Evolutionary conservation across 805 yeast genomes (phyloP), one percentile per base, ranked within the genome.

Genomic region (Hyphopichia homilentoma): DNA sequence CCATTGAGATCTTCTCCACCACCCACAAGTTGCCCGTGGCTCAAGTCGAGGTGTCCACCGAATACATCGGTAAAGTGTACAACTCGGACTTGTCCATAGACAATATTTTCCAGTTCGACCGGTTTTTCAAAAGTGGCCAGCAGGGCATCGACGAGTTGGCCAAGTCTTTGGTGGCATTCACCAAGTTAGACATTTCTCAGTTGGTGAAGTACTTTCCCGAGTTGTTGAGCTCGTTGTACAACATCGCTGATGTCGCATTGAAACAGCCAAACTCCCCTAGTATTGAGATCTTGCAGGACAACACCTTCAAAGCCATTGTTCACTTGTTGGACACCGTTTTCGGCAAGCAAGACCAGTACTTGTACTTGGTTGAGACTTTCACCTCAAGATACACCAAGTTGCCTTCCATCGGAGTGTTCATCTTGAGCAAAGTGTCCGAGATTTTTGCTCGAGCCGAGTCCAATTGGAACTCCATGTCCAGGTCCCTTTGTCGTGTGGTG

Each of bases 31-130:
- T 59, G 15, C 65, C 69, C 13, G 51, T 67, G 25, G 69, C 73
- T n/a, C 65, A 59, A 23, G 61, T 68, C 16, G 83, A 81, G 41
- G 45, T 84, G 13, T 65, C 73, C 12, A 63, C 84, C 0, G 78
- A 73, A 32, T 85, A 83, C 52, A 76, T 79, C 34, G 95, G 96
- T 16, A 80, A 73, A 43, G 53, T 62, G 11, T 82, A 64, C 58
- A 83, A 84, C 45, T 58, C 77, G 13, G 86, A 81, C 37, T 32
- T 59, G 5, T 58, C 79, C 3, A 64, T 81, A 36, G 75, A 73
- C 25, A 66, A 69, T 20, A 58, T 85, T 29, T 51, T 79, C 41
- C 68, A 70, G 38, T 77, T 80, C 73, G 73, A 65, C 36, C 52
- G 65, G 22, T 53, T 68, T 16, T 69, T 69, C 44, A 73, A 68